Conservation (phyloP, 352 stramenopile genomes). For the Pythium biforme region DNA sequence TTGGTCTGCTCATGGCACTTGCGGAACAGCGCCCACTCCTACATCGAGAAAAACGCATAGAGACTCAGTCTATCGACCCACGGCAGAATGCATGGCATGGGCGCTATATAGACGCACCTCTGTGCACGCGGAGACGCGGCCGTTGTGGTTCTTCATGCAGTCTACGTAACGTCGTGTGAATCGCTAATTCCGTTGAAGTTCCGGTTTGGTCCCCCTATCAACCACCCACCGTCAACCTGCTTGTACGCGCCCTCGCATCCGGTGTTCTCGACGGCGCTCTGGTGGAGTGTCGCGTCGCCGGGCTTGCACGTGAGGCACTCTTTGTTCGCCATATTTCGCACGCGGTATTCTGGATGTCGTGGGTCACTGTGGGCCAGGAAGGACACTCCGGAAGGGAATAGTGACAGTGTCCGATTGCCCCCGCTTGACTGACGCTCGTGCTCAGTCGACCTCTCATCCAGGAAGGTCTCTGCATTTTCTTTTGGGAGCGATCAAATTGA, state of each 20-base stretch:
- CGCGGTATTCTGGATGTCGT: not conserved
- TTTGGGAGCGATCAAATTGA: too few relatives aligned
- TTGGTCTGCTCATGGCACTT: constrained; percentile 71
- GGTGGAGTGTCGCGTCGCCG: constrained; percentile 62
- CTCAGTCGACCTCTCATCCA: too few relatives aligned
- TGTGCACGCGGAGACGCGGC: constrained; percentile 70
- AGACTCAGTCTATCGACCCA: not conserved
- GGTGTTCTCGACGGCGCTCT: constrained; percentile 64
- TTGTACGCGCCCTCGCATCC: constrained; percentile 67
- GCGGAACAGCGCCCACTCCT: constrained; percentile 76
- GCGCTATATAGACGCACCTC: constrained; percentile 30
- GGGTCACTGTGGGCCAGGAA: not conserved
- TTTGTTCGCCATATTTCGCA: constrained; percentile 44
- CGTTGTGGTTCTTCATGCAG: constrained; percentile 81
- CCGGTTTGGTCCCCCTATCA: not conserved
- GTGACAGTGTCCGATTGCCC: not conserved
- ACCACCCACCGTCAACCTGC: constrained; percentile 50
- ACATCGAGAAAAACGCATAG: not conserved
- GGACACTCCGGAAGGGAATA: too few relatives aligned
- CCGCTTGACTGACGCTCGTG: too few relatives aligned
- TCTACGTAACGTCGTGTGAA: too few relatives aligned
- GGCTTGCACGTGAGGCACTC: constrained; percentile 76
- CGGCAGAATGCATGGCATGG: not conserved
- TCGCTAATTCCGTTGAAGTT: too few relatives aligned
- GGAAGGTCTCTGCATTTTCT: too few relatives aligned